Conservation (phyloP, 306 rosid species). For the Arachis hypogaea region DNA sequence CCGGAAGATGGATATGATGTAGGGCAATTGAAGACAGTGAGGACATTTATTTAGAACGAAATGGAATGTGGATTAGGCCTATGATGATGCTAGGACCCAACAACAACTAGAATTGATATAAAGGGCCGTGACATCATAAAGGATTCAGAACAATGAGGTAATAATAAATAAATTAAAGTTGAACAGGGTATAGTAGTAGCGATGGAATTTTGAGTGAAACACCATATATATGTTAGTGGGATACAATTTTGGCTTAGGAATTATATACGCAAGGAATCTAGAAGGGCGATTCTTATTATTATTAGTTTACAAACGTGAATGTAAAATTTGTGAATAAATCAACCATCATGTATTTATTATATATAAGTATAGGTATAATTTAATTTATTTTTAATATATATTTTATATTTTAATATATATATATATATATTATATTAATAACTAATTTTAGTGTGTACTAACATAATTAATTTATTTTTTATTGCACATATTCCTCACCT, state of each 20-base stretch:
- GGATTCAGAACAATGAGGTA: constrained; percentile 48
- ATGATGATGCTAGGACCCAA: constrained; percentile 59
- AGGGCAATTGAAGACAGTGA: constrained; percentile 31
- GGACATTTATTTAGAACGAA: constrained; percentile 9
- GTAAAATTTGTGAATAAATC: too few relatives aligned
- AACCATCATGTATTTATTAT: too few relatives aligned
- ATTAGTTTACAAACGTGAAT: too few relatives aligned
- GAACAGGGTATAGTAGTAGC: constrained; percentile 39
- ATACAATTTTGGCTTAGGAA: constrained; percentile 32
- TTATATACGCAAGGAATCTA: background rate
- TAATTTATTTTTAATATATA: too few relatives aligned
- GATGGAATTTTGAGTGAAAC: background rate
- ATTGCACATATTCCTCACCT: too few relatives aligned
- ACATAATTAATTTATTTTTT: too few relatives aligned
- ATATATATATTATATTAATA: too few relatives aligned
- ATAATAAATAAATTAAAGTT: constrained; percentile 36
- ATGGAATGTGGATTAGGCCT: constrained; percentile 53
- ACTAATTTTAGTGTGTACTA: too few relatives aligned
- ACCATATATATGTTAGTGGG: background rate
- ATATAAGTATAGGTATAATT: too few relatives aligned
- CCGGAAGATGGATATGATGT: too few relatives aligned
- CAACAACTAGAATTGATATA: constrained; percentile 27
- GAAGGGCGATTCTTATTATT: background rate
- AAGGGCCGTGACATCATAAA: constrained; percentile 10
- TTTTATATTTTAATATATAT: too few relatives aligned